Base-by-base conservation (phyloP, 192 early-diverging fungal genomes). In the Pecoramyces ruminantium region DNA sequence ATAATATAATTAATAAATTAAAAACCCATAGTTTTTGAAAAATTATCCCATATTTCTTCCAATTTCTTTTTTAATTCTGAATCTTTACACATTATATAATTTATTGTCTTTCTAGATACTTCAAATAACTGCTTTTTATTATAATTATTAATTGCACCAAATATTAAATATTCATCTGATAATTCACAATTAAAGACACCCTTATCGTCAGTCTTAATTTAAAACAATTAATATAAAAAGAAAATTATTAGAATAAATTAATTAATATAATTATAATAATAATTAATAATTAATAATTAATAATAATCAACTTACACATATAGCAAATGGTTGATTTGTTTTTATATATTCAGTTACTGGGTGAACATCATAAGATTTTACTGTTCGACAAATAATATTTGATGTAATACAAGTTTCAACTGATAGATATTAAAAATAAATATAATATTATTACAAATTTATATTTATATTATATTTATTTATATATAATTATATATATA, bases 401-500 rank as follows among this genome's bases (percentile, higher is more conserved):
- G 90, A 90, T 18, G 92, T 92, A 85, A 92, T 85, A 80, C 92
- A 92, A 4, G 90, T 83, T 81, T 92, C 92, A 25, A 92, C 81
- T 14, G 89, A 34, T 34, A 34, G 30, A 34, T 34, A 34, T 34
- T 34, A 11, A 34, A 34, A 34, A 34, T 34, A 34, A 34, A 34
- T 34, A 34, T 34, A 6, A 34, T n/a, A n/a, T n/a, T n/a, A n/a
- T n/a, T n/a, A n/a, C n/a, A 11, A 34, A 34, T 34, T 34, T 34
- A 6, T 6, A 34, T 34, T 34, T 6, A 34, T 34, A 34, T 34
- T 34, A 34, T 34, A 34, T 34, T 6, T 34, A 34, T 34, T 6
- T 34, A 6, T 6, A 34, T 34, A 34, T n/a, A n/a, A n/a, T 34
- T 6, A 34, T 34, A 81, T 83, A 16, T 89, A 34, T 34, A 21